A percentile compares a stretch with the other conserved stretches of the same genome.
Evolutionary conservation across 345 rosid species (phyloP).

Genomic region (Rhodamnia argentea): DNA sequence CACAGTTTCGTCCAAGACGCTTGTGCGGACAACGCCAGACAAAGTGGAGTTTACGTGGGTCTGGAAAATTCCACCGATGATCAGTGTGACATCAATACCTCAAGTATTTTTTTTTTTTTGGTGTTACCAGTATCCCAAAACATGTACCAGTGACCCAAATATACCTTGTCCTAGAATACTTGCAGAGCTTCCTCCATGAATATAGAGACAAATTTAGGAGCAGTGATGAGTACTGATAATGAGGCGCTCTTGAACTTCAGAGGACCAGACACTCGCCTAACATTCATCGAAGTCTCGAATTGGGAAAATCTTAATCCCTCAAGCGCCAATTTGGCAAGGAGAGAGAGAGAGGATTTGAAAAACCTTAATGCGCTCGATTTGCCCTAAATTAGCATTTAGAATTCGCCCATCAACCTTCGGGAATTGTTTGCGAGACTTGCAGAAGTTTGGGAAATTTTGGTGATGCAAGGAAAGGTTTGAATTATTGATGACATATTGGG

Average conservation of each 20-base stretch:
- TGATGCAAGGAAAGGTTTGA: not conserved
- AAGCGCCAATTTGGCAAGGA: too few species aligned
- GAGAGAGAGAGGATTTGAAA: not conserved
- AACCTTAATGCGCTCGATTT: not conserved
- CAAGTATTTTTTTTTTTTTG: not conserved
- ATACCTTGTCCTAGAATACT: not conserved
- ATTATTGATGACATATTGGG: not conserved
- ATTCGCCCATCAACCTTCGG: not conserved
- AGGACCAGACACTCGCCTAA: too few species aligned
- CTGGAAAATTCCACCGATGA: not conserved
- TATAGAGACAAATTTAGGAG: not conserved
- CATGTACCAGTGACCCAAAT: not conserved
- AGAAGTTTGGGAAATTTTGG: not conserved
- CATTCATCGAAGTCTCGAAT: too few species aligned
- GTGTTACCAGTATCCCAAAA: rapidly evolving
- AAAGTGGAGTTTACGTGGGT: not conserved
- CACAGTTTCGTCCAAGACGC: not conserved
- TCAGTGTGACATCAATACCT: not conserved
- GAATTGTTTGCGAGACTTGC: rapidly evolving
- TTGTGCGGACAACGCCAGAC: not conserved
- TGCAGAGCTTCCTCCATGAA: not conserved
- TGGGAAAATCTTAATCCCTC: too few species aligned
- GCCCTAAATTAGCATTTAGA: too few species aligned
- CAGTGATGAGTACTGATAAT: too few species aligned
- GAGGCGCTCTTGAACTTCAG: too few species aligned